phyloP scores from a whole-genome alignment of 2,329 filamentous ascomycete species.

The Botrytis elliptica region DNA sequence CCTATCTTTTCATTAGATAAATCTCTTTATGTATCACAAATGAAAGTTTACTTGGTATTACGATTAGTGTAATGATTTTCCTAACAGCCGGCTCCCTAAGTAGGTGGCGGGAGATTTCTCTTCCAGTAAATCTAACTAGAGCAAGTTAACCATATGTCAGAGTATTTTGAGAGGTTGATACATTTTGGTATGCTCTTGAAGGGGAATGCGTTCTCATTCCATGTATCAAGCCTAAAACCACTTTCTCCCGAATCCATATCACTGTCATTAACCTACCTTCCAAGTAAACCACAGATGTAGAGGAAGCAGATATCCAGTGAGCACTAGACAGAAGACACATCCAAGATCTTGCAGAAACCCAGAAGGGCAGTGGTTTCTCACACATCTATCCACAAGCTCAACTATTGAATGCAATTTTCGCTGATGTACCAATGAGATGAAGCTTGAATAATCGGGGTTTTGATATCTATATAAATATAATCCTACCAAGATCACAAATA shows the following conservation, averaged over 20 bases:
- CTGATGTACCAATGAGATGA: accelerated
- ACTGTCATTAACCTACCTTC: not conserved
- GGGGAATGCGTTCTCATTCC: not conserved
- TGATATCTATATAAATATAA: not conserved
- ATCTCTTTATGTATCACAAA: too few species aligned
- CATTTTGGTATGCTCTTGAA: not conserved
- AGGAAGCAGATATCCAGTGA: too few species aligned
- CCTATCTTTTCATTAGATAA: not conserved
- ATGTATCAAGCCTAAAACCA: not conserved
- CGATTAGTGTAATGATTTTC: not conserved
- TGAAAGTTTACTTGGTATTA: not conserved
- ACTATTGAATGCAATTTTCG: not conserved
- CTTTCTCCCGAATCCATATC: not conserved
- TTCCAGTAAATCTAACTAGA: not conserved
- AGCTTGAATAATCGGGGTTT: not conserved
- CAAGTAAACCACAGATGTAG: too few species aligned
- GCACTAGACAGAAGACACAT: too few species aligned
- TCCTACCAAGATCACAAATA: not conserved
- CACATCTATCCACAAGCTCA: too few species aligned
- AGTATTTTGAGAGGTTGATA: not conserved
- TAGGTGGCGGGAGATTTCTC: not conserved
- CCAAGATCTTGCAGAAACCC: too few species aligned
- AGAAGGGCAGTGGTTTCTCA: too few species aligned
- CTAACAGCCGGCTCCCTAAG: accelerated
- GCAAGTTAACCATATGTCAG: not conserved